phyloP scores from a whole-genome alignment of 1,139 yeast genomes.

The Geotrichum cucujoidarum region DNA sequence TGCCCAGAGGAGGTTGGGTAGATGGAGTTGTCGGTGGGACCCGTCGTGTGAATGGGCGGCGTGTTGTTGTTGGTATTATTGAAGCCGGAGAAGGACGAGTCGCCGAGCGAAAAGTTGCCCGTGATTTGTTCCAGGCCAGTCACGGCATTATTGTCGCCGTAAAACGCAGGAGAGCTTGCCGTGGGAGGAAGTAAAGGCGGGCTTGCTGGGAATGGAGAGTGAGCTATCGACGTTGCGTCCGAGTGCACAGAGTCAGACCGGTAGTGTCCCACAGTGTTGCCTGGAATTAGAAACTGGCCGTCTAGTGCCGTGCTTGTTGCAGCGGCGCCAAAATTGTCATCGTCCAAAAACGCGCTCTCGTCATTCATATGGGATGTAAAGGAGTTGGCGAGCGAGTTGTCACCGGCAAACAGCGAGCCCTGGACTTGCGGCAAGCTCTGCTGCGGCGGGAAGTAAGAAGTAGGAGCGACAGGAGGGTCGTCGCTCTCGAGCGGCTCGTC shows the following conservation, averaged over 20 bases:
- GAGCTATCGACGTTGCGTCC: conserved; percentile 21
- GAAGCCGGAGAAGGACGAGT: not conserved
- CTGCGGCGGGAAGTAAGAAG: not conserved
- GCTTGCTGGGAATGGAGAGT: conserved; percentile 16
- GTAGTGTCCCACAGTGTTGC: conserved; percentile 13
- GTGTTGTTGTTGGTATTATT: not conserved
- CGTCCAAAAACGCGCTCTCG: not conserved
- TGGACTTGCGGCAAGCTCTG: not conserved
- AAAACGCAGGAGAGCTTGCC: conserved; percentile 24
- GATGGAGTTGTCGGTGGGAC: not conserved
- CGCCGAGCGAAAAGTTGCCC: conserved; percentile 11
- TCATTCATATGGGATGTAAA: not conserved
- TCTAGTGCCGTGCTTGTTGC: conserved; percentile 1
- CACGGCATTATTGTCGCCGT: conserved; percentile 13
- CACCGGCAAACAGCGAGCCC: not conserved
- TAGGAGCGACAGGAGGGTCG: conserved; percentile 1
- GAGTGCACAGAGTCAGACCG: conserved; percentile 22
- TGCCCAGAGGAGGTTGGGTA: not conserved
- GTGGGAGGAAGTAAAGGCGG: conserved; percentile 16
- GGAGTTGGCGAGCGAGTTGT: not conserved
- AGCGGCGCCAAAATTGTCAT: not conserved
- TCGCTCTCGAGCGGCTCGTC: not conserved
- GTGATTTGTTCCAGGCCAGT: conserved; percentile 14
- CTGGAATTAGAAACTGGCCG: conserved; percentile 20
- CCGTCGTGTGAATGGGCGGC: not conserved